Evolutionary conservation across 495 filamentous ascomycete species (phyloP), one percentile per base, ranked within the genome.

Genomic region (Aspergillus homomorphus): DNA sequence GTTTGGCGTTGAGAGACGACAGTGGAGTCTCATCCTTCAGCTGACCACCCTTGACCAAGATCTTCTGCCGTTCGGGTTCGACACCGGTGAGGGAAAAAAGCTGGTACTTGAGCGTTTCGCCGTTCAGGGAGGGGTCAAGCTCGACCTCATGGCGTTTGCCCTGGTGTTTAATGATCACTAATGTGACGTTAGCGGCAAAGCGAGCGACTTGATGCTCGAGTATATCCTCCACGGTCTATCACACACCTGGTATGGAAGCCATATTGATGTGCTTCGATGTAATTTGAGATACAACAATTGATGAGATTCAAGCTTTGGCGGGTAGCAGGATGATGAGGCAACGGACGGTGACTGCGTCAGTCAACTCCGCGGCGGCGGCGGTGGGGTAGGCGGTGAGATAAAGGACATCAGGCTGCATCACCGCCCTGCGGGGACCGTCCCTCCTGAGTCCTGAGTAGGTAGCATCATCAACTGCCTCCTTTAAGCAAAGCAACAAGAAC

Each of bases 141-240:
- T 97, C 92, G 68, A 98, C 84, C 66, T 97, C 87, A 76, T 98
- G 86, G 67, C 90, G 89, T 73, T 96, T 96, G 70, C 93, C 92
- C 65, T 89, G 85, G 72, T 98, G 94, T 73, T 95, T 98, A 54
- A 98, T 88, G 65, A 94, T 81, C 65, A 98, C 93, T 96, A 38
- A 55, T 60, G 58, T 57, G 50, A 49, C 18, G 63, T 79, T 60
- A 78, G 76, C 64, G 53, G 58, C 6, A 16, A 12, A 12, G 15
- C 33, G 33, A 38, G 33, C 4, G 10, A 38, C 33, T 38, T 12
- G 12, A 14, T 2, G 33, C 12, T 24, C 45, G 20, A 22, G 2
- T 2, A 21, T 28, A 54, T 18, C 26, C 20, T 26, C 15, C 18
- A 19, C 0, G 21, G 22, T 53, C 19, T n/a, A n/a, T 43, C 15